Evolutionary conservation across 768 basidiomycete species (phyloP), one percentile per base, ranked within the genome.

Genomic region (Hypsizygus marmoreus): DNA sequence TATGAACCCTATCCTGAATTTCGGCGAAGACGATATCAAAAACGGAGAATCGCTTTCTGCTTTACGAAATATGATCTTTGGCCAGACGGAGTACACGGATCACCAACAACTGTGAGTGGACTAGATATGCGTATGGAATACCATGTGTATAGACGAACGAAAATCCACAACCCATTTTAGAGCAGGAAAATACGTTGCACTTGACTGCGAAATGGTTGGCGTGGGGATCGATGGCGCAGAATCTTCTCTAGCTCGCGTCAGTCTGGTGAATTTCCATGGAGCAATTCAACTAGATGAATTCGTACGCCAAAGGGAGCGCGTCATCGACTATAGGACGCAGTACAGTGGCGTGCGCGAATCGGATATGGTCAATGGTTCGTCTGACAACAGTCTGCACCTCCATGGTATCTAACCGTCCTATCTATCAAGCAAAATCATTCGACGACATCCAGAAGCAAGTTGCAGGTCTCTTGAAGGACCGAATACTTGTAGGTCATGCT

Each of bases 151-250:
- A 23, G 43, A 26, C 25, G 34, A 20, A n/a, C 25, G 17, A 35
- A 43, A 29, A 40, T 53, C 30, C 19, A 36, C 20, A 41, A 55
- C 53, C 44, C 42, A 24, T 37, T 37, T 14, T 43, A 83, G 84
- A 36, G 80, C 81, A 4, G 87, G 87, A 37, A 85, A 79, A 58
- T 88, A 88, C 51, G 69, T 97, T 32, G 83, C 92, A 0, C 71
- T 99, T 22, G 95, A 99, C 66, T 98, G 95, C 57, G 95, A 98
- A 67, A 97, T 98, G 93, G 95, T 98, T 9, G 94, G 94, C 4
- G 79, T 95, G n/a, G 93, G 93, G 1, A 75, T 81, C n/a, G 76
- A 84, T 19, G 91, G 91, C 16, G 66, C 66, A 2, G 91, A 95
- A 61, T 92, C 89, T 0, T 85, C 87, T 0, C 76, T 97, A 11